phyloP scores from a whole-genome alignment of 306 rosid genomes.

The Mimosa bimucronata region DNA sequence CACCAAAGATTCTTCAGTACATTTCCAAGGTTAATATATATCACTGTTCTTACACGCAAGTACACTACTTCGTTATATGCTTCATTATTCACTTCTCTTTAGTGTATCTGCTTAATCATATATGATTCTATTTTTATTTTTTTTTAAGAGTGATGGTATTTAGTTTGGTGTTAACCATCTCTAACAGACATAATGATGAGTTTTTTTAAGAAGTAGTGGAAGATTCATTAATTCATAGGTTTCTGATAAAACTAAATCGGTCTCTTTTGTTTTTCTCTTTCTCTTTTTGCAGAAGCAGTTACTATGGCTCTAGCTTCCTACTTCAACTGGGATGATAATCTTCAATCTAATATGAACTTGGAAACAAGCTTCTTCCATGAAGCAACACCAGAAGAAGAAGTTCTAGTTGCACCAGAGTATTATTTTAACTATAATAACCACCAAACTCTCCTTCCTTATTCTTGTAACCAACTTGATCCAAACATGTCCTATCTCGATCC shows the following conservation, averaged over 20 bases:
- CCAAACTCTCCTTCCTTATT: not conserved
- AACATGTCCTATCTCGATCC: not conserved
- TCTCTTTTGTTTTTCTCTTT: not conserved
- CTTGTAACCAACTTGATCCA: not conserved
- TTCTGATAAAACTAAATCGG: not conserved
- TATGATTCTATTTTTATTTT: not conserved
- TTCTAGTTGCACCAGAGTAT: not conserved
- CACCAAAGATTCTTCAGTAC: slow-evolving; percentile 17
- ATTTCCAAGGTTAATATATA: not conserved
- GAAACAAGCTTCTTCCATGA: slow-evolving; percentile 30
- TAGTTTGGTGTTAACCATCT: not conserved
- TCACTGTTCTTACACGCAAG: not conserved
- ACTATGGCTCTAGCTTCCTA: slow-evolving; percentile 40
- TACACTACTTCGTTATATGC: not conserved
- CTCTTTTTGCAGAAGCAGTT: not conserved
- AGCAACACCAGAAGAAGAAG: not conserved
- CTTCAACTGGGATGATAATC: slow-evolving; percentile 30
- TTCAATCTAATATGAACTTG: slow-evolving; percentile 32
- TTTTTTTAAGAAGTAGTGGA: not conserved
- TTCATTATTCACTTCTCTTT: slow-evolving; percentile 1
- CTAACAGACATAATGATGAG: not conserved
- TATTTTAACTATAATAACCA: not conserved
- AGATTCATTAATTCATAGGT: not conserved
- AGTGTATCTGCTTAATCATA: not conserved
- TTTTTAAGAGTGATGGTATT: not conserved